Conservation (phyloP, 805 yeast species). For the Saccharomyces eubayanus region DNA sequence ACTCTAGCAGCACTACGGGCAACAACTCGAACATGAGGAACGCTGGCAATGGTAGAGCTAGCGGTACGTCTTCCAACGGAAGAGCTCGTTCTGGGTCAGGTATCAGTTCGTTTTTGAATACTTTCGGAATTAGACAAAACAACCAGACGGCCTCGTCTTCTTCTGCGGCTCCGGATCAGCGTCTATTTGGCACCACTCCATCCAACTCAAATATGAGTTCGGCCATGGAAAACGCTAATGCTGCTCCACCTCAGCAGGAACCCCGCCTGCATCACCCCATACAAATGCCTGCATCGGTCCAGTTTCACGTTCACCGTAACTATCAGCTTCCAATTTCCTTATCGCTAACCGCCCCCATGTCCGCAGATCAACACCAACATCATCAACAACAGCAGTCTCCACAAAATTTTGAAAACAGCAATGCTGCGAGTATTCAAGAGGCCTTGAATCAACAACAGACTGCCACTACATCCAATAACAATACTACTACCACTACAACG, state of each 20-base stretch:
- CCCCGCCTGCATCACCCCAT: background rate
- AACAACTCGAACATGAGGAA: background rate
- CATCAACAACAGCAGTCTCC: slow-evolving; percentile 3
- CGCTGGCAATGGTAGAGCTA: slow-evolving; percentile 1
- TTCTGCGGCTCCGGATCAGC: background rate
- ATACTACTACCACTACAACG: slow-evolving; percentile 3
- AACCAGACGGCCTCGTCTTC: background rate
- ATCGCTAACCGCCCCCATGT: slow-evolving; percentile 9
- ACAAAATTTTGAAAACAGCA: background rate
- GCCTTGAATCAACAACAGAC: slow-evolving; percentile 1
- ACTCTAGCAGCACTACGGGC: slow-evolving; percentile 4
- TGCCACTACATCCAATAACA: background rate
- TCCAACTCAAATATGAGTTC: slow-evolving; percentile 1
- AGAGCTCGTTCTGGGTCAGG: slow-evolving; percentile 14
- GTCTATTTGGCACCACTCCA: background rate
- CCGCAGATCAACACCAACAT: slow-evolving; percentile 5
- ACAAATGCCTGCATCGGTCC: slow-evolving; percentile 3
- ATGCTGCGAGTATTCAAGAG: background rate
- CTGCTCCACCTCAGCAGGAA: background rate
- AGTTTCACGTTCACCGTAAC: slow-evolving; percentile 3
- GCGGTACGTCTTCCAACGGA: slow-evolving; percentile 7
- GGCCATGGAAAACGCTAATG: background rate
- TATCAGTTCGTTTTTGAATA: slow-evolving; percentile 20
- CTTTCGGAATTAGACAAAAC: slow-evolving; percentile 26
- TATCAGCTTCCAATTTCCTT: slow-evolving; percentile 16